Evolutionary conservation across 2,329 filamentous ascomycete genomes (phyloP), one percentile per base, ranked within the genome.

Genomic region (Fusarium sp.): DNA sequence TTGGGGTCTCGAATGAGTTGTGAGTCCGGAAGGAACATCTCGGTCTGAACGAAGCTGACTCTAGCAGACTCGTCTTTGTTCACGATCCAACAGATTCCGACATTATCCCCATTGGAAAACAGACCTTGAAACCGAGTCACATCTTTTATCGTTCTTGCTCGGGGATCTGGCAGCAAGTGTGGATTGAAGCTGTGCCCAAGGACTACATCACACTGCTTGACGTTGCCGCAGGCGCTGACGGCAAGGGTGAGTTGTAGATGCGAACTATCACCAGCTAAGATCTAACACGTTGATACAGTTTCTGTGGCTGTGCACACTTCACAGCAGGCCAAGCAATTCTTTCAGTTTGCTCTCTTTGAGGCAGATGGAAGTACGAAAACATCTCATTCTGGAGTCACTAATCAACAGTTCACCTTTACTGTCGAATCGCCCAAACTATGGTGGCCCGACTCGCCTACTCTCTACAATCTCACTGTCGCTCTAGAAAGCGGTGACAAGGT

Each of bases 61-160:
- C 4, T 1, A 1, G 6, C 7, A 74, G 71, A 14, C 71, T 72
- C 1, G 61, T 94, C 3, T 91, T 90, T 74, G 91, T 92, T 0
- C 88, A 89, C 63, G 92, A 94, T 69, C 92, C 92, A 0, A 93
- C 92, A 0, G 92, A 94, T 75, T 78, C 80, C 33, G 84, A 85
- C 3, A 86, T 91, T 14, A 91, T 92, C 47, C 91, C 92, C 0
- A 86, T 92, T 50, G 92, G 92, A 71, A 93, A 93, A 79, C 91
- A 93, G 79, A 88, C 87, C 0, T 78, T 87, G 1, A 82, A 81
- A 0, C 89, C 88, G 0, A 87, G 85, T 12, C 89, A 91, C 74
- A 94, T 94, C 69, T 94, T 92, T 80, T 94, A 94, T 79, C 90
- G 90, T 0, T 90, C 92, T 0, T 94, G 92, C 79, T 92, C 90